phyloP scores from a whole-genome alignment of 164 flowering plant genomes.

The Kalanchoe fedtschenkoi region DNA sequence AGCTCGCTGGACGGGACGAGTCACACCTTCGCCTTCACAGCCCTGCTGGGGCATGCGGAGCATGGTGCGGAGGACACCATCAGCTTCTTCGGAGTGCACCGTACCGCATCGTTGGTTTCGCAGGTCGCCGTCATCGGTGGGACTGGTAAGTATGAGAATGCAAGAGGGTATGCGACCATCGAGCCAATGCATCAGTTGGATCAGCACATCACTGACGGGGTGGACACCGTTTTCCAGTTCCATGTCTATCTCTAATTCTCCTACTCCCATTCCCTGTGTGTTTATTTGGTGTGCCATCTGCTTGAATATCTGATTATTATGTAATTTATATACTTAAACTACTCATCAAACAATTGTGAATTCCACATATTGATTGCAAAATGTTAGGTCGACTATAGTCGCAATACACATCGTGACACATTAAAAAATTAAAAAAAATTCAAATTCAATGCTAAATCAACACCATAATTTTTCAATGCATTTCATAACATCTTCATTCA shows the following conservation, averaged over 20 bases:
- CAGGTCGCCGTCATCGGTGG: constrained; percentile 65
- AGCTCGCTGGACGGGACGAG: constrained; percentile 59
- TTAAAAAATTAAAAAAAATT: too few species aligned
- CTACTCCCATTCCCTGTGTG: not conserved
- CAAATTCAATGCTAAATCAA: too few species aligned
- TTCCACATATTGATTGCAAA: too few species aligned
- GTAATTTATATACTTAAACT: too few species aligned
- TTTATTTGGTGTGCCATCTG: not conserved
- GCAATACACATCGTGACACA: too few species aligned
- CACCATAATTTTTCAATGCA: too few species aligned
- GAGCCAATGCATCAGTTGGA: constrained; percentile 39
- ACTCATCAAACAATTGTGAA: too few species aligned
- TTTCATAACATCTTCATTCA: too few species aligned
- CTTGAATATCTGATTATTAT: not conserved
- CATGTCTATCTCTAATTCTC: constrained; percentile 26
- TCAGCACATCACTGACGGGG: constrained; percentile 62
- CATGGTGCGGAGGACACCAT: constrained; percentile 31
- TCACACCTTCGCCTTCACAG: constrained; percentile 46
- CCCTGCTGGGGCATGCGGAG: constrained; percentile 23
- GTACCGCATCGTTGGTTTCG: constrained; percentile 41
- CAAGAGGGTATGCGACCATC: constrained; percentile 57
- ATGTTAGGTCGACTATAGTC: too few species aligned
- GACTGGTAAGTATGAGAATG: constrained; percentile 68
- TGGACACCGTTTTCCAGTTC: constrained; percentile 53
- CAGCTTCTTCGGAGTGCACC: constrained; percentile 60